Conservation (phyloP, 2,329 filamentous ascomycete genomes). For the Zymoseptoria crescenta region DNA sequence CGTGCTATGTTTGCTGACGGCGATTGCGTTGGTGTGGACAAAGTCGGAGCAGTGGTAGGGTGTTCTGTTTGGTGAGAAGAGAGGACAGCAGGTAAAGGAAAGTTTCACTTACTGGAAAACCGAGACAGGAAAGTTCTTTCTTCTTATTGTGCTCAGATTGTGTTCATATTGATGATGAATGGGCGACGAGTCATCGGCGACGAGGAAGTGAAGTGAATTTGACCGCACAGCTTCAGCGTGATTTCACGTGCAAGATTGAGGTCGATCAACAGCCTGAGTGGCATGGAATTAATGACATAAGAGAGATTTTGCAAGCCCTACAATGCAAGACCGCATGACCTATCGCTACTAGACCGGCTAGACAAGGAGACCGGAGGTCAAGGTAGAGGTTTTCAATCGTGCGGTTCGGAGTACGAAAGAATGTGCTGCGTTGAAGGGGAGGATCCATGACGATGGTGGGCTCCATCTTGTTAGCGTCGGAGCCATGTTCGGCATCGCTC, state of each 20-base stretch:
- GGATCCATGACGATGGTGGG: constrained; percentile 7
- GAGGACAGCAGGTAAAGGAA: not conserved
- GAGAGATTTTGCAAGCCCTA: not conserved
- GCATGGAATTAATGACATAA: not conserved
- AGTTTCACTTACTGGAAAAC: not conserved
- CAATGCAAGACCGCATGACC: not conserved
- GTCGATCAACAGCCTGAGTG: not conserved
- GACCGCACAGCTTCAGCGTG: not conserved
- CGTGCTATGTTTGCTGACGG: not conserved
- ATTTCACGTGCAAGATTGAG: not conserved
- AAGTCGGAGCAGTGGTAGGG: not conserved
- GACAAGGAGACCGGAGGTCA: constrained; percentile 11
- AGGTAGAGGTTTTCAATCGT: constrained; percentile 6
- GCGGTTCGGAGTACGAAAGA: too few relatives aligned
- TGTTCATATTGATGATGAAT: not conserved
- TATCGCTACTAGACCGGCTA: not conserved
- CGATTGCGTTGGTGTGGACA: not conserved
- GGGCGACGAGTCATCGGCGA: not conserved
- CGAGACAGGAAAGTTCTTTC: not conserved
- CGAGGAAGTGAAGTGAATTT: not conserved
- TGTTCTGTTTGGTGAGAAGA: not conserved
- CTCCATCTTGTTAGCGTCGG: not conserved
- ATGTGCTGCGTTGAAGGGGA: constrained; percentile 1
- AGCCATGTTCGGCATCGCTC: not conserved
- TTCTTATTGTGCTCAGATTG: not conserved